phyloP scores from a whole-genome alignment of 2,329 filamentous ascomycete species.

The Pestalotiopsis sp. region DNA sequence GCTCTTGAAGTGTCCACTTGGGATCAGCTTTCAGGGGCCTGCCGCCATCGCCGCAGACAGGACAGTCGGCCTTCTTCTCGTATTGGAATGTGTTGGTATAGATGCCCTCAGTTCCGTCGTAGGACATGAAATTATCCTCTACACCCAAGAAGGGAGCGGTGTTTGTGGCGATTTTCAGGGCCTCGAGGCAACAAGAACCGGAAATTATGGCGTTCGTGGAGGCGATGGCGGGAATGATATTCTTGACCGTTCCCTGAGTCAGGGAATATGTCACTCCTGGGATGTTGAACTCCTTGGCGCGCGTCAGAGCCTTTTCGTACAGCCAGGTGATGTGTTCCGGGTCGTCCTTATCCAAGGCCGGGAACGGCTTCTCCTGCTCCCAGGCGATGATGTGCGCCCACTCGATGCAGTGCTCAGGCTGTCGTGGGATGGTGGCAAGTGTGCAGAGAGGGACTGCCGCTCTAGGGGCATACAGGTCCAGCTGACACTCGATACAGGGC shows the following conservation, averaged over 20 bases:
- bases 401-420: conserved; percentile 97
- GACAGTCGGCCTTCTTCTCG: conserved; percentile 91
- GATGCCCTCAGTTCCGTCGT: conserved; percentile 91
- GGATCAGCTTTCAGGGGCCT: conserved; percentile 75
- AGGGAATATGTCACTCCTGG: conserved; percentile 90
- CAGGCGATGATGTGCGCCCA: conserved; percentile 99
- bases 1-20: conserved; percentile 75
- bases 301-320: conserved; percentile 79
- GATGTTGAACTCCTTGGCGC: conserved; percentile 89
- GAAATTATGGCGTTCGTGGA: conserved; percentile 97
- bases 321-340: conserved; percentile 98
- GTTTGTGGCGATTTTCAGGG: conserved; percentile 87
- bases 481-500: conserved; percentile 96
- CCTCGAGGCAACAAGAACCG: conserved; percentile 94
- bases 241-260: conserved; percentile 97
- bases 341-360: conserved; percentile 90
- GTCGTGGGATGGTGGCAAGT: conserved; percentile 91
- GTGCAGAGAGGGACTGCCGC: conserved; percentile 97
- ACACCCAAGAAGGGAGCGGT: conserved; percentile 79
- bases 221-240: conserved; percentile 98
- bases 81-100: conserved; percentile 98
- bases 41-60: conserved; percentile 86
- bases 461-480: conserved; percentile 97
- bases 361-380: conserved; percentile 84
- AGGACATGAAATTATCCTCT: conserved; percentile 98